Base-by-base conservation (phyloP, 805 yeast species). In the Candida patagonica region DNA sequence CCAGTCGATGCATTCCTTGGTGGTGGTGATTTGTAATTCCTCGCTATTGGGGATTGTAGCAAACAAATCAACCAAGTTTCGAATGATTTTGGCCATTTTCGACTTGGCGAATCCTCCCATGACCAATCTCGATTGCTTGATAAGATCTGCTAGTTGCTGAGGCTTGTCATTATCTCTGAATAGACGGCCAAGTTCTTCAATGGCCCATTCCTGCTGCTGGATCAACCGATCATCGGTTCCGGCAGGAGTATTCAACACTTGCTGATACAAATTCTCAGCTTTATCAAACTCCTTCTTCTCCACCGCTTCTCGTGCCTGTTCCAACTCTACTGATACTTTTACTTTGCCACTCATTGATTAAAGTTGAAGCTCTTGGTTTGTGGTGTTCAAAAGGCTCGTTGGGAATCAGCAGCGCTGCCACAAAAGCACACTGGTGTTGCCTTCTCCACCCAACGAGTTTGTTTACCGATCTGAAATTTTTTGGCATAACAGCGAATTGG, bases 71-170 rank as follows among this genome's bases (percentile, higher is more conserved):
- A 92, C 78, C 55, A 92, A 68, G 30, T 76, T 70, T 53, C 80
- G 80, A 50, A 89, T 79, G 41, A 89, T 82, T 60, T 89, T 92
- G 16, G 97, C 95, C 6, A 95, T 82, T 61, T 92, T 92, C 12
- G 96, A 83, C 64, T 92, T 92, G 35, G 97, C 96, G 54, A 84
- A 76, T 25, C 74, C 73, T 40, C 79, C 74, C 68, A 87, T 78
- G n/a, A 78, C 73, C 6, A 63, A 65, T 51, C 92, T 74, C 1
- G 94, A 78, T 30, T 74, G 69, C 9, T 76, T 68, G 27, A 92
- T 75, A 53, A 92, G 74, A 29, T 63, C 65, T 13, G 69, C 65
- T 33, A 92, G 68, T 49, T 76, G 71, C 4, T 62, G 67, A 20
- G 70, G 63, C 35, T 76, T 65, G 9, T 46, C 54, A 25, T 66